phyloP scores from a whole-genome alignment of 306 rosid genomes.

The Begonia fuchsioides region DNA sequence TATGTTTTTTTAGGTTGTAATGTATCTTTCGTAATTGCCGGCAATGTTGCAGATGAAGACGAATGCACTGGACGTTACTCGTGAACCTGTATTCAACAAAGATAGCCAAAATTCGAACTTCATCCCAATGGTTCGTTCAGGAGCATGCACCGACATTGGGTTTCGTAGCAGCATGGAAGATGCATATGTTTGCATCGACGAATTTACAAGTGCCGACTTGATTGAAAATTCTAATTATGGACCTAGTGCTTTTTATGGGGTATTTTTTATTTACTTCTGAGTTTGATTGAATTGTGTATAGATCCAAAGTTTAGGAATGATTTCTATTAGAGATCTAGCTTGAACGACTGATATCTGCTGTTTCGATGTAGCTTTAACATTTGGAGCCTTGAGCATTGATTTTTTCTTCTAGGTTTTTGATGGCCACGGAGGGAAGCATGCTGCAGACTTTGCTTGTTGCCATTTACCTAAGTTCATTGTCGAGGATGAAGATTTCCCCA shows the following conservation, averaged over 20 bases:
- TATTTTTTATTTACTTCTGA: slow-evolving; percentile 4
- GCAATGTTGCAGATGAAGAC: slow-evolving; percentile 27
- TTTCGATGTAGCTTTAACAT: too few species aligned
- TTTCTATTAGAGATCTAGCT: too few species aligned
- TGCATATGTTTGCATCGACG: slow-evolving; percentile 53
- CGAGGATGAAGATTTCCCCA: slow-evolving; percentile 49
- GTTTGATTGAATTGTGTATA: too few species aligned
- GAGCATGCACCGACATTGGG: slow-evolving; percentile 58
- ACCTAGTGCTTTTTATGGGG: slow-evolving; percentile 79
- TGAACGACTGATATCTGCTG: too few species aligned
- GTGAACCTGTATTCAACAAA: slow-evolving; percentile 20
- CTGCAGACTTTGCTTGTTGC: slow-evolving; percentile 68
- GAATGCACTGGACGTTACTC: slow-evolving; percentile 28
- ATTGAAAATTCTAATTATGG: slow-evolving; percentile 24
- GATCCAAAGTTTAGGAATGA: too few species aligned
- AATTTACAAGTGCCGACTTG: slow-evolving; percentile 28
- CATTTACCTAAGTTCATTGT: slow-evolving; percentile 60
- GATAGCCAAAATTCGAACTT: slow-evolving; percentile 36
- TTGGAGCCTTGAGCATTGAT: too few species aligned
- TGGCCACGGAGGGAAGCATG: slow-evolving; percentile 95
- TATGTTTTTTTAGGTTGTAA: too few species aligned
- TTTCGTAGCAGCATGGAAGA: slow-evolving; percentile 68
- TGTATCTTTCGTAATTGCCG: background rate
- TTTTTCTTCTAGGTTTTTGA: slow-evolving; percentile 40
- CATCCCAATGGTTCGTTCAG: slow-evolving; percentile 55